phyloP scores from a whole-genome alignment of 2,329 filamentous ascomycete species.

The Penicillium sp. region DNA sequence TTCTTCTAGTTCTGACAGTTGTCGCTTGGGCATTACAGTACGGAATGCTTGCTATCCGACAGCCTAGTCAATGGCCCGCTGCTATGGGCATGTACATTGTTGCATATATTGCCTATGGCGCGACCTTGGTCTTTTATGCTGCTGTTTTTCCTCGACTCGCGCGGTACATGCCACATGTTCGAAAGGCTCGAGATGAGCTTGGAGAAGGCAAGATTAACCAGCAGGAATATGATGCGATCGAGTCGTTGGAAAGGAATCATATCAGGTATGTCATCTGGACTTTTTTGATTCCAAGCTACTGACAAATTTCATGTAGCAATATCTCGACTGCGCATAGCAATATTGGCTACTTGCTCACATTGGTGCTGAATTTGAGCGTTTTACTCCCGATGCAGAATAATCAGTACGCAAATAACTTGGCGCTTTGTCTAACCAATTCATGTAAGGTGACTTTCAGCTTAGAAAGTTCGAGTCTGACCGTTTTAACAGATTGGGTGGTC shows the following conservation, averaged over 20 bases:
- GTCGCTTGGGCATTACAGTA: constrained; percentile 45
- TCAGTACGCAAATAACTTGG: constrained; percentile 40
- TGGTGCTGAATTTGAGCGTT: constrained; percentile 42
- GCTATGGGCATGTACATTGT: constrained; percentile 45
- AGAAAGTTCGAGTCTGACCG: background rate
- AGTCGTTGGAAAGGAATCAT: constrained; percentile 44
- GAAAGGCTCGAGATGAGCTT: constrained; percentile 43
- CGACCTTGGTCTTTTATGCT: constrained; percentile 45
- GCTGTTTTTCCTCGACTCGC: constrained; percentile 43
- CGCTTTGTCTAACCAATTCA: constrained; percentile 43
- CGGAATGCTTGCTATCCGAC: constrained; percentile 39
- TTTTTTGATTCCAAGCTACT: background rate
- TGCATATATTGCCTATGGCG: constrained; percentile 42
- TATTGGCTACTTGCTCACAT: constrained; percentile 42
- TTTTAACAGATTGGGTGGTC: constrained; percentile 40
- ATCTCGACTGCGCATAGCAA: constrained; percentile 47
- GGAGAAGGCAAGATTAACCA: constrained; percentile 39
- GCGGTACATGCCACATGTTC: constrained; percentile 43
- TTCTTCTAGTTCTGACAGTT: constrained; percentile 41
- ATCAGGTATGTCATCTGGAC: constrained; percentile 29
- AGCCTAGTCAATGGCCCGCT: constrained; percentile 41
- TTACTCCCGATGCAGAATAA: constrained; percentile 39
- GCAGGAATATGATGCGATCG: constrained; percentile 41
- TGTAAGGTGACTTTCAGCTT: constrained; percentile 30
- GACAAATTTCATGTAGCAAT: constrained; percentile 26